These are phyloP conservation scores for Phlebopus sp. DNA, from an alignment of 1,284 basidiomycete genomes.

Conservation along the genomic window DNA sequence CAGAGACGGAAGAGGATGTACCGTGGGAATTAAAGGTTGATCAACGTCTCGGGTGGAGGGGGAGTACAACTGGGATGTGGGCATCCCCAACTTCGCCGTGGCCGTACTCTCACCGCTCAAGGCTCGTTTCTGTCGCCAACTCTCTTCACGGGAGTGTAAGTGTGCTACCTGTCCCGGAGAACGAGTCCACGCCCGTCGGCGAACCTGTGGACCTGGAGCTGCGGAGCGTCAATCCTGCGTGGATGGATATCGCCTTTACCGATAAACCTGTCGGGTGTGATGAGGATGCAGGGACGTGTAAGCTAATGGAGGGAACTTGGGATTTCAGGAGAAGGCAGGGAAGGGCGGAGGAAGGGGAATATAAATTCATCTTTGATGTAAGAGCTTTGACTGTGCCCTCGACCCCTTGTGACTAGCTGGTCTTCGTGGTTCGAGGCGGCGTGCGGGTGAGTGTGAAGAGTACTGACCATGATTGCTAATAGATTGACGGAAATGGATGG, in stretches of 20 bases:
- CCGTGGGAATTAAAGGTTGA: constrained; percentile 56
- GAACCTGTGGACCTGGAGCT: constrained; percentile 35
- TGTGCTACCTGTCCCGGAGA: constrained; percentile 17
- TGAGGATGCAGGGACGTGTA: constrained; percentile 37
- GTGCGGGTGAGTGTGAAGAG: background rate
- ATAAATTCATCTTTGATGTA: constrained; percentile 67
- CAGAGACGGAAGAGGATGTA: constrained; percentile 42
- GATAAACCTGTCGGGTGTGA: constrained; percentile 46
- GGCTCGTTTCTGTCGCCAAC: constrained; percentile 38
- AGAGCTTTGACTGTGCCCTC: constrained; percentile 18
- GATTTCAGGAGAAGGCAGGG: constrained; percentile 45
- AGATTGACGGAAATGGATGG: constrained; percentile 72
- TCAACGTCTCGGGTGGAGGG: constrained; percentile 61
- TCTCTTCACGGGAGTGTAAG: constrained; percentile 31
- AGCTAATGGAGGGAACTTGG: constrained; percentile 41
- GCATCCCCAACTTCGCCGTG: constrained; percentile 44
- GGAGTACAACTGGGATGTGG: constrained; percentile 63
- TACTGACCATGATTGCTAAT: background rate
- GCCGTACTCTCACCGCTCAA: constrained; percentile 47
- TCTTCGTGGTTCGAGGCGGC: constrained; percentile 50
- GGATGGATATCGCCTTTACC: constrained; percentile 60
- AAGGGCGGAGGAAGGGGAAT: constrained; percentile 47
- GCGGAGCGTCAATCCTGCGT: constrained; percentile 43
- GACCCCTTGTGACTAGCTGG: constrained; percentile 45
- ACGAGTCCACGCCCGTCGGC: constrained; percentile 39